Conservation (phyloP, 176 grass and related monocot species). For the Avena atlantica region DNA sequence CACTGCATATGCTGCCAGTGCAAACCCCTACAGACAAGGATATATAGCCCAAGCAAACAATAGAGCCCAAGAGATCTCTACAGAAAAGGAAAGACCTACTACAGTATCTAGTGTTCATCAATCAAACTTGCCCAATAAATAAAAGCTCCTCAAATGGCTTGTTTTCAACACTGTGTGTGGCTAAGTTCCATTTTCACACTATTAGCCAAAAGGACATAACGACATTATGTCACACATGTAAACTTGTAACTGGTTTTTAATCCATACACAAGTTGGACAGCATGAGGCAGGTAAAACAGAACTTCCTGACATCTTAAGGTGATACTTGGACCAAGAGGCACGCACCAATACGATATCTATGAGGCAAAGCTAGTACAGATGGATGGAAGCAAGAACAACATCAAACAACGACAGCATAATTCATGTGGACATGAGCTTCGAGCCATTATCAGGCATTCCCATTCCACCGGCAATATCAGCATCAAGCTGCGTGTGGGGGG, state of each 20-base stretch:
- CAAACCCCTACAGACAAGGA: background rate
- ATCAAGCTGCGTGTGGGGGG: constrained; percentile 81
- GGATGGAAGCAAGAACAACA: constrained; percentile 23
- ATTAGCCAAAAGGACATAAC: background rate
- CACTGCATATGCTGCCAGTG: background rate
- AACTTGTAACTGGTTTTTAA: background rate
- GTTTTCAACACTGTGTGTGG: background rate
- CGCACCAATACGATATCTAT: background rate
- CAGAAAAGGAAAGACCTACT: background rate
- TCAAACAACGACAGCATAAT: background rate
- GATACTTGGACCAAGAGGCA: constrained; percentile 10
- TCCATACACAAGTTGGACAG: background rate
- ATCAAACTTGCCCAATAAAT: background rate
- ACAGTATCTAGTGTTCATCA: background rate
- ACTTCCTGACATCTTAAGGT: background rate
- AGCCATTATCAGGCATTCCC: constrained; percentile 94
- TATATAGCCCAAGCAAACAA: background rate
- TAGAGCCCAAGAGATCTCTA: background rate
- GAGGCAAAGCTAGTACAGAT: constrained; percentile 27
- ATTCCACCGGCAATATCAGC: constrained; percentile 90
- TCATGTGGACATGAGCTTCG: constrained; percentile 89
- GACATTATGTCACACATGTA: background rate
- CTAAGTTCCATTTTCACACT: background rate
- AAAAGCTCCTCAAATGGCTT: background rate
- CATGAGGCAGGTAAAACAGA: background rate